Evolutionary conservation across 768 basidiomycete species (phyloP).

Genomic region (Lactarius deliciosus): DNA sequence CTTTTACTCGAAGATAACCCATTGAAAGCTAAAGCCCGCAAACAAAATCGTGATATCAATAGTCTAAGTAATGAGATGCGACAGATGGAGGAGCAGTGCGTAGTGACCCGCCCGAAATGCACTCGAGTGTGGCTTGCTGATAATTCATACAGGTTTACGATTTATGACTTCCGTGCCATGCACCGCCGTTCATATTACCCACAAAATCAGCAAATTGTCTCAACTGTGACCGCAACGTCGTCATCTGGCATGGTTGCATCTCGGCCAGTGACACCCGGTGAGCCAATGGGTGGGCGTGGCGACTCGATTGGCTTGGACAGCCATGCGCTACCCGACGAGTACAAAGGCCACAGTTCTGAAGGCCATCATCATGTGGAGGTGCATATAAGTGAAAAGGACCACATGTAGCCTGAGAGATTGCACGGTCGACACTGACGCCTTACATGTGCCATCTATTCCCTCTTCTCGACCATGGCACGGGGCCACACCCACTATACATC

Average conservation of each 20-base stretch:
- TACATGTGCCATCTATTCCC: not conserved
- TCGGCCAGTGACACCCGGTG: constrained; percentile 65
- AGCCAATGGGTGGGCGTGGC: constrained; percentile 9
- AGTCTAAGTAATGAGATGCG: constrained; percentile 88
- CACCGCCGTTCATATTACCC: constrained; percentile 90
- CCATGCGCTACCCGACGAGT: constrained; percentile 20
- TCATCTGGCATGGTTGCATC: constrained; percentile 72
- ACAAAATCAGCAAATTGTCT: constrained; percentile 64
- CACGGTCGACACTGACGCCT: not conserved
- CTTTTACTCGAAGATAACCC: constrained; percentile 95
- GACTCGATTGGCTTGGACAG: constrained; percentile 27
- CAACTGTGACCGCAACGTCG: constrained; percentile 70
- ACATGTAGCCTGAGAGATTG: constrained; percentile 2
- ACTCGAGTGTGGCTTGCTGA: constrained; percentile 16
- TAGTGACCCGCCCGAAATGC: constrained; percentile 20
- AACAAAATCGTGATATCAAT: constrained; percentile 79
- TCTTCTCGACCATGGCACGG: not conserved
- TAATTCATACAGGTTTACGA: constrained; percentile 62
- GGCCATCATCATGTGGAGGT: constrained; percentile 13
- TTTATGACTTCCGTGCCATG: constrained; percentile 92
- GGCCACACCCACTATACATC: not conserved
- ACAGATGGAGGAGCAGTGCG: constrained; percentile 97
- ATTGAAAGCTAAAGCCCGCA: constrained; percentile 89
- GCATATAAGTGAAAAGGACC: constrained; percentile 16
- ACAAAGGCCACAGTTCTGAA: constrained; percentile 15